Evolutionary conservation across 768 basidiomycete genomes (phyloP), one percentile per base, ranked within the genome.

Genomic region (Mycena haematopus): DNA sequence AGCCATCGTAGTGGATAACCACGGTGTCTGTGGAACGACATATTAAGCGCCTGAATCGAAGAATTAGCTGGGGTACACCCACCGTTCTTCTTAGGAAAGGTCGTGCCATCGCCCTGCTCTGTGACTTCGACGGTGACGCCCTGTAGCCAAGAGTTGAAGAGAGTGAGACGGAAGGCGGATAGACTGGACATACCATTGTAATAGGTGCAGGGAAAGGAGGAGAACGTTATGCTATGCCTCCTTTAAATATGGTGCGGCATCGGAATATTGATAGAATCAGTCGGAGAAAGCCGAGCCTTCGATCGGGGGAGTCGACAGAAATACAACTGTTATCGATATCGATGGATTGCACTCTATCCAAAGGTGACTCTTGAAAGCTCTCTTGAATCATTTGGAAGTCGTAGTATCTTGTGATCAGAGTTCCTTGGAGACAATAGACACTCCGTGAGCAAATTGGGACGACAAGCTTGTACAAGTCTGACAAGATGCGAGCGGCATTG

Each of bases 1-100:
- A 92, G 24, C 92, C 94, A 46, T 88, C 82, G 69, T 95, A 95
- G 75, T 95, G 91, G 59, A 95, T 93, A 7, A 62, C 76, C 36
- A 94, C 91, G 29, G 22, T 82, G 79, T 92, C 90, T 91, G 68
- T 24, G 63, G 52, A 40, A 50, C 35, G 33, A 51, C n/a, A n/a
- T n/a, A n/a, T 42, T 42, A 6, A 8, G 50, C 27, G 42, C 57
- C 65, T 65, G 62, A 36, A 66, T 56, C 52, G 63, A 29, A 8
- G 3, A 31, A 17, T 24, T 2, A 11, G 25, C 7, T 15, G 11
- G 38, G 35, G 1, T 50, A 45, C 11, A 81, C 89, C 56, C 69
- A 91, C 92, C 91, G 64, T 91, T 89, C 65, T 67, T 73, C 79
- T 85, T 84, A 53, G 94, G 93, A 78, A 82, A 93, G 67, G 56